Conservation (phyloP, 2,329 filamentous ascomycete species). For the Hypoxylon sp. region DNA sequence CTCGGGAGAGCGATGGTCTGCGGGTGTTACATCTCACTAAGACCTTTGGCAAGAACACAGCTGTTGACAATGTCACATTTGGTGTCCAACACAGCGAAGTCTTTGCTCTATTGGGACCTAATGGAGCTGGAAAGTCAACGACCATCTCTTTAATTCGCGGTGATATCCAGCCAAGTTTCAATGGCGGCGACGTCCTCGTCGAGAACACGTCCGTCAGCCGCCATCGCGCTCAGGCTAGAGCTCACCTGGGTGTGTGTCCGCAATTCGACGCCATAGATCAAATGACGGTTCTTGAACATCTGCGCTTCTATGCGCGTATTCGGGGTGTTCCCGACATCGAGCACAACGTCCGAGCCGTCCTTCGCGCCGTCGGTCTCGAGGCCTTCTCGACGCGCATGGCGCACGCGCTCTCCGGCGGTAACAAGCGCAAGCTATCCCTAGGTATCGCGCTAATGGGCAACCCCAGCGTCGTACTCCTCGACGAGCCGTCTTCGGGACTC, state of each 20-base stretch:
- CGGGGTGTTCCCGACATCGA: slow-evolving; percentile 80
- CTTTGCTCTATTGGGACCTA: slow-evolving; percentile 89
- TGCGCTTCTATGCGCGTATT: slow-evolving; percentile 87
- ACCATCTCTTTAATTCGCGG: slow-evolving; percentile 90
- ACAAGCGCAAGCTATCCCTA: slow-evolving; percentile 90
- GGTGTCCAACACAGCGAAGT: slow-evolving; percentile 83
- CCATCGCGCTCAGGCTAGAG: slow-evolving; percentile 77
- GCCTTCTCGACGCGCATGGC: slow-evolving; percentile 81
- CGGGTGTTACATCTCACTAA: slow-evolving; percentile 86
- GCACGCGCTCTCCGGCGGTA: slow-evolving; percentile 84
- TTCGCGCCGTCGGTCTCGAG: slow-evolving; percentile 82
- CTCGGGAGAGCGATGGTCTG: slow-evolving; percentile 70
- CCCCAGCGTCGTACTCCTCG: slow-evolving; percentile 85
- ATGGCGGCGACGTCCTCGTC: slow-evolving; percentile 83
- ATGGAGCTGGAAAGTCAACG: slow-evolving; percentile 91
- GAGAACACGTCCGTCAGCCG: slow-evolving; percentile 81
- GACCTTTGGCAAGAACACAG: slow-evolving; percentile 78
- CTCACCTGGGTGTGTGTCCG: slow-evolving; percentile 89
- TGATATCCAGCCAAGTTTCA: slow-evolving; percentile 78
- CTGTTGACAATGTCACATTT: slow-evolving; percentile 91
- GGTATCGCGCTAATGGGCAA: slow-evolving; percentile 95
- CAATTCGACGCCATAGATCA: slow-evolving; percentile 89
- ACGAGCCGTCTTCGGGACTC: slow-evolving; percentile 89
- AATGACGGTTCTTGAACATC: slow-evolving; percentile 89
- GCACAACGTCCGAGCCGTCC: slow-evolving; percentile 81